Evolutionary conservation across 2,329 filamentous ascomycete species (phyloP).

Genomic region (Scytalidium sp.): DNA sequence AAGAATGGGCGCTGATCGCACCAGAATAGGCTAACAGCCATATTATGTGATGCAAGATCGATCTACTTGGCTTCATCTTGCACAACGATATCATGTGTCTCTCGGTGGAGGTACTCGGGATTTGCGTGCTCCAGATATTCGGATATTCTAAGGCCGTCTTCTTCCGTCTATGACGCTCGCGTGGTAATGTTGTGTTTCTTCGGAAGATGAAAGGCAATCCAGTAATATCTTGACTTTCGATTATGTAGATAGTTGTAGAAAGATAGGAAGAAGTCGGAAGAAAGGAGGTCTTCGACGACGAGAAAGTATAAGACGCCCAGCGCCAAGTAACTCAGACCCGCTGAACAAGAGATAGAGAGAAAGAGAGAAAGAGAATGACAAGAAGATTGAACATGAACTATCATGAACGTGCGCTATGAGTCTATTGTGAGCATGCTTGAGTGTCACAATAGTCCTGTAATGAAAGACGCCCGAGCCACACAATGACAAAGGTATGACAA

Average conservation of each 20-base stretch:
- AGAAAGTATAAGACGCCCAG: constrained; percentile 12
- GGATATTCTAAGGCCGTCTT: too few relatives aligned
- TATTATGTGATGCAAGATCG: constrained; percentile 2
- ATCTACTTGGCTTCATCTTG: background rate
- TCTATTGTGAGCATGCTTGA: constrained; percentile 17
- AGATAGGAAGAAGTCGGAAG: constrained; percentile 4
- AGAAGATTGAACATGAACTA: constrained; percentile 15
- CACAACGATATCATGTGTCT: background rate
- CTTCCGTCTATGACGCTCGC: too few relatives aligned
- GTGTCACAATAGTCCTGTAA: background rate
- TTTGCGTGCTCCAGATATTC: background rate
- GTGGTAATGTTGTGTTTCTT: too few relatives aligned
- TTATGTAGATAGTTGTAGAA: background rate
- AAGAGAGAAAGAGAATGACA: constrained; percentile 6
- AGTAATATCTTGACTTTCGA: background rate
- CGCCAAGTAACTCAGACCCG: constrained; percentile 15
- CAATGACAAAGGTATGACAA: constrained; percentile 13
- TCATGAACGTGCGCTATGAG: constrained; percentile 7
- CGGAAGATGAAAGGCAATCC: too few relatives aligned
- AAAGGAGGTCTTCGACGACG: background rate
- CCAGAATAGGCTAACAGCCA: constrained; percentile 14
- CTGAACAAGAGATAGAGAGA: constrained; percentile 11
- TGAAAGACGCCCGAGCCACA: constrained; percentile 2
- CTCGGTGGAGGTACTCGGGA: background rate
- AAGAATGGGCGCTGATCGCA: constrained; percentile 62